These are phyloP conservation scores for Striga hermonthica DNA, from an alignment of 305 asterid genomes.

Conservation along the genomic window DNA sequence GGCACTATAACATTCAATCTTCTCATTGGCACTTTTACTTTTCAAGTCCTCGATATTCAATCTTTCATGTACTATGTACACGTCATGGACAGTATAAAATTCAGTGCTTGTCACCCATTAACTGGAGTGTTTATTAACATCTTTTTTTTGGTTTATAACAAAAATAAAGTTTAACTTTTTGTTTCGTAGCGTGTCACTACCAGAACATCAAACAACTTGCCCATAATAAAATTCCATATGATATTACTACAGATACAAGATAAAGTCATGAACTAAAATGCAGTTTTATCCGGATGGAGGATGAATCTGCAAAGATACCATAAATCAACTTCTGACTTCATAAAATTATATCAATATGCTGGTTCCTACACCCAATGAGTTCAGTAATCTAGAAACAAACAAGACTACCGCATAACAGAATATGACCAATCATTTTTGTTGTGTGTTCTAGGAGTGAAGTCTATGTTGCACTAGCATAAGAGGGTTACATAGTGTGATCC, in stretches of 20 bases:
- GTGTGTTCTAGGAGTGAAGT: background rate
- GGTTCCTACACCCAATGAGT: background rate
- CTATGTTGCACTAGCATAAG: background rate
- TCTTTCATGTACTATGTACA: background rate
- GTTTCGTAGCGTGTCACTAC: too few relatives aligned
- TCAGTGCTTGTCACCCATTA: conserved; percentile 2
- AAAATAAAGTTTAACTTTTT: background rate
- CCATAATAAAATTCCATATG: background rate
- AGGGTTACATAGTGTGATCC: background rate
- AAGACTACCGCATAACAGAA: background rate
- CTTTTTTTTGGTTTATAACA: background rate
- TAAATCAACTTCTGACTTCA: background rate
- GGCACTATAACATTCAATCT: conserved; percentile 8
- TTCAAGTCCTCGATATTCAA: background rate
- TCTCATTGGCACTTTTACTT: background rate
- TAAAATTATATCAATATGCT: background rate
- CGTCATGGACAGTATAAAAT: background rate
- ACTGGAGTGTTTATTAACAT: background rate
- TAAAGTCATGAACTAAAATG: background rate
- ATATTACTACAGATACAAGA: background rate
- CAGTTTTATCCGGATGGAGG: background rate
- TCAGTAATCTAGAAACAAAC: background rate
- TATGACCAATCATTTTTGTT: background rate
- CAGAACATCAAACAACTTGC: background rate
- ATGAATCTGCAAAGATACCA: background rate